Percentiles rank a stretch among this genome's conserved stretches.
phyloP scores from a whole-genome alignment of 306 rosid species.

The Cucurbita argyrosperma region DNA sequence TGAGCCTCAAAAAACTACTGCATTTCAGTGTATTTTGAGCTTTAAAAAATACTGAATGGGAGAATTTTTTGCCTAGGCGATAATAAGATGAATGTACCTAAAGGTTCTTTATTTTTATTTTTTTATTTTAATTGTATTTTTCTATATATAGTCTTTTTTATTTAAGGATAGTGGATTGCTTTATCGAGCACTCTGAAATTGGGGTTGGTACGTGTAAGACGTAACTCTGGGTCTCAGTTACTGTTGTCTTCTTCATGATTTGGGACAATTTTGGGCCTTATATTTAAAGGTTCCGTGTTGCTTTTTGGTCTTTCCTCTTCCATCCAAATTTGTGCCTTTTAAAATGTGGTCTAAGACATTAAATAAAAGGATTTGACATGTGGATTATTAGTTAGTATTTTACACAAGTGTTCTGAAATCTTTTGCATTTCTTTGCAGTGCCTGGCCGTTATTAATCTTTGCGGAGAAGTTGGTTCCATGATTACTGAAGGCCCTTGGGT shows the following conservation, averaged over 20 bases:
- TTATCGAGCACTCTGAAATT: neutral
- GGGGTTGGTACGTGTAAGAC: neutral
- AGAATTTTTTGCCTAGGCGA: neutral
- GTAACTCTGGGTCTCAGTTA: neutral
- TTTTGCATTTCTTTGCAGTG: constrained; percentile 38
- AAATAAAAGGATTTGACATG: neutral
- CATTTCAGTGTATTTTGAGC: neutral
- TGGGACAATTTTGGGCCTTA: neutral
- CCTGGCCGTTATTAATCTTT: constrained; percentile 41
- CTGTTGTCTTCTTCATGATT: neutral
- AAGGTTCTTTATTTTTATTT: neutral
- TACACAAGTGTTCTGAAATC: neutral
- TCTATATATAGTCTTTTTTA: too few relatives aligned
- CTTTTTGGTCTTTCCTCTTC: neutral
- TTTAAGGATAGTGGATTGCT: neutral
- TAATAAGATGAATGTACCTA: neutral
- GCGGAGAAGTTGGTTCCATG: constrained; percentile 93
- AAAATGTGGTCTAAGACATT: neutral
- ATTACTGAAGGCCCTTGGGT: constrained; percentile 92
- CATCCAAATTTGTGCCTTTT: neutral
- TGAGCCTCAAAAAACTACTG: neutral
- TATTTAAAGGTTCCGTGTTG: neutral
- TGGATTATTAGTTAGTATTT: neutral
- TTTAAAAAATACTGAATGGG: neutral
- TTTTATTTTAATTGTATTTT: neutral